Base-by-base conservation (phyloP, 805 yeast genomes). In the Saccharomycopsis sp. region DNA sequence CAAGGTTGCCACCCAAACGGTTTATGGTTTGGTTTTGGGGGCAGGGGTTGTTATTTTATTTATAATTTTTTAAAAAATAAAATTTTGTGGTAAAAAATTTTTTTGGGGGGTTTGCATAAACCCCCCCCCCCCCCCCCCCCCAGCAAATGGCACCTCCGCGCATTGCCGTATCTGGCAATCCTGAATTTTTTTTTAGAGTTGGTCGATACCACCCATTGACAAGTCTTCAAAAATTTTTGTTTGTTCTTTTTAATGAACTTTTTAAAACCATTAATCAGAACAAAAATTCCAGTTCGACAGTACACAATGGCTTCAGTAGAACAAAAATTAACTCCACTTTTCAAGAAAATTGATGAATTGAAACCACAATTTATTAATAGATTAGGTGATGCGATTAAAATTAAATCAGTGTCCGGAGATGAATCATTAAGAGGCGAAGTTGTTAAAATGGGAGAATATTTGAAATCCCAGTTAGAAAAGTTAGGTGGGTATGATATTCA, bases 331-430 rank as follows among this genome's bases (percentile, higher is more conserved):
- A 36, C 33, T 22, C 51, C 51, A 16, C 53, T 71, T 21, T 80
- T 81, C 59, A 62, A 63, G 23, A 79, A 82, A 61, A 81, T 86
- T 54, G 85, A 81, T 54, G 81, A 75, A 55, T 75, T 85, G 60
- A 80, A 85, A 64, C 84, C 89, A 4, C 64, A 71, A 50, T 89
- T 83, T 69, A 77, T 85, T 54, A 67, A 74, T 44, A 71, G 95
- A 54, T 72, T 93, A 49, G 64, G 79, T 35, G 71, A 81, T 41
- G 97, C 97, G n/a, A 88, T 93, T 38, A 84, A 87, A 48, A 93
- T 90, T 55, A 94, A 96, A 39, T 89, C 97, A 7, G 97, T 93
- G 38, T 88, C 97, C 4, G 79, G 86, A 33, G 98, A 93, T 60
- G 95, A 88, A 59, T 63, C 79, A 9, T 74, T 86, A 54, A 84